A percentile compares a stretch with the other conserved stretches of the same genome.
Evolutionary conservation across 371 early-diverging fungal genomes (phyloP).

Genomic region (Apophysomyces ossiformis): DNA sequence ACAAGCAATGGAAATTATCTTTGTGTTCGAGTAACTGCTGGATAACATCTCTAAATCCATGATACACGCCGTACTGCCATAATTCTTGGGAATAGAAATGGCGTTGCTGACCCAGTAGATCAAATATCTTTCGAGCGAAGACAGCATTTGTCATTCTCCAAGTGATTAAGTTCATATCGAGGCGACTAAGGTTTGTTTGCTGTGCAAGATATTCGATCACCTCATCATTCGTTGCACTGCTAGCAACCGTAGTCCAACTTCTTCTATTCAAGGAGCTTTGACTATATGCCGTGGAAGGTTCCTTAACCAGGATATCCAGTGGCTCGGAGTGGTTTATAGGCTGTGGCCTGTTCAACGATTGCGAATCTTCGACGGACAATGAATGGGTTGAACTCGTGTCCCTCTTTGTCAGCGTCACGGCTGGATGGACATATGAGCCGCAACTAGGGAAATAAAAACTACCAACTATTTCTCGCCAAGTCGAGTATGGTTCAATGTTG

Average conservation of each 20-base stretch:
- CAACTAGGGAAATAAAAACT: slow-evolving; percentile 59
- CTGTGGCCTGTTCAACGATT: too few species aligned
- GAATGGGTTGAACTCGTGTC: not conserved
- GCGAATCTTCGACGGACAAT: too few species aligned
- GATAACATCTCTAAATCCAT: slow-evolving; percentile 32
- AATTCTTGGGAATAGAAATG: slow-evolving; percentile 21
- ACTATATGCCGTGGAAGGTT: not conserved
- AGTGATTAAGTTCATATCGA: slow-evolving; percentile 30
- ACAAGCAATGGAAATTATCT: slow-evolving; percentile 14
- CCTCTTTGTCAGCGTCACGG: slow-evolving; percentile 45
- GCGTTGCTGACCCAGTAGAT: slow-evolving; percentile 15
- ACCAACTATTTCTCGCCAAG: slow-evolving; percentile 43
- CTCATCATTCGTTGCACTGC: slow-evolving; percentile 23
- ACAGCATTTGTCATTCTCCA: slow-evolving; percentile 37
- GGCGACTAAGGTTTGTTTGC: slow-evolving; percentile 28
- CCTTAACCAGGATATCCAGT: not conserved
- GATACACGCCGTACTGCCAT: slow-evolving; percentile 42
- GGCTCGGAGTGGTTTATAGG: slow-evolving; percentile 19
- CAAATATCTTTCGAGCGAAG: slow-evolving; percentile 39
- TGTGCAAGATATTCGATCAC: slow-evolving; percentile 29
- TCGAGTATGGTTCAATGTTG: slow-evolving; percentile 41
- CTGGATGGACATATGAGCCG: slow-evolving; percentile 49
- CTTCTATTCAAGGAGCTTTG: not conserved
- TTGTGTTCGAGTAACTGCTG: slow-evolving; percentile 28
- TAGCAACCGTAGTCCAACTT: slow-evolving; percentile 28